Base-by-base conservation (phyloP, 2,329 filamentous ascomycete genomes). In the Acarospora socialis region DNA sequence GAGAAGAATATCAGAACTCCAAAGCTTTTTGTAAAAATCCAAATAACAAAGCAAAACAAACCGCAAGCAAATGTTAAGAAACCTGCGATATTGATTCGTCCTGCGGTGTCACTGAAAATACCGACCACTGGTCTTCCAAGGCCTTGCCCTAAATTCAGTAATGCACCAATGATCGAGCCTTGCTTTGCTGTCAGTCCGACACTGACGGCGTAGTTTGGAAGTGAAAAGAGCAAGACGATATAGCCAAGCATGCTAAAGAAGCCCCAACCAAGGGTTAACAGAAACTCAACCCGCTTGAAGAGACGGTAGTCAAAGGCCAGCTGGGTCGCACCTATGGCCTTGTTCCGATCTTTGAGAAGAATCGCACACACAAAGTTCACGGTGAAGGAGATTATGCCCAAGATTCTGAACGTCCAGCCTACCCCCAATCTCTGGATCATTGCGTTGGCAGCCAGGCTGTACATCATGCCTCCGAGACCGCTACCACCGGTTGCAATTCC, bases 201-300 rank as follows among this genome's bases (percentile, higher is more conserved):
- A 4, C 65, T 66, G 34, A 68, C 65, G 21, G 76, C 76, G 47
- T 83, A 87, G 49, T 77, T 80, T 9, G 80, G 73, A 27, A 86
- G 57, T 7, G 72, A 78, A 53, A 84, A 87, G 26, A 84, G 65
- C n/a, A 84, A 63, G 4, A 82, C 76, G 16, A 81, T 65, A 45
- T 87, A 87, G 4, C 68, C 78, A 9, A 87, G 56, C 56, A 86
- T 71, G 37, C 68, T 74, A 40, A 86, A 73, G 52, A 74, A 72
- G 5, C 76, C 75, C 60, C 75, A 90, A 2, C 55, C 61, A 21
- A 81, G 52, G 8, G 81, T 60, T 2, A 83, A 56, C 16, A 74
- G 49, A 41, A 77, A 83, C 46, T 81, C 70, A 0, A 59, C 46
- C 3, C 66, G 61, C 40, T 59, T 67, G 49, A 86, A 70, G 1